Evolutionary conservation across 2,329 filamentous ascomycete genomes (phyloP), one percentile per base, ranked within the genome.

Genomic region (Colletotrichum australisinense): DNA sequence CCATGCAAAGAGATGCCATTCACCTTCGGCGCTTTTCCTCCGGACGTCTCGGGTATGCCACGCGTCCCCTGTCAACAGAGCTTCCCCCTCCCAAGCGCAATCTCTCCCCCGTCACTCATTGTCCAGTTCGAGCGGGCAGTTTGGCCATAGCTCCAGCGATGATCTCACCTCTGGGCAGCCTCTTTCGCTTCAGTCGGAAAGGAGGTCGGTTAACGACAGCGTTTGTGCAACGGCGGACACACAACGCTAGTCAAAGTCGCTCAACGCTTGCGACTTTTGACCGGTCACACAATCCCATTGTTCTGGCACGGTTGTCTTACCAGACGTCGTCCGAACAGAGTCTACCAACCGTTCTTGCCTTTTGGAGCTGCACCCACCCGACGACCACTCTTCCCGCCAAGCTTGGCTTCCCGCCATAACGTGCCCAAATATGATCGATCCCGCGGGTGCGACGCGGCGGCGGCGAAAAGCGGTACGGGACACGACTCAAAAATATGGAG

Each of bases 401-500:
- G 56, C 67, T 64, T 69, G 53, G 59, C 30, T 64, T 49, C 42
- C 42, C 42, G 42, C 56, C 22, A 69, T 73, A 73, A 19, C 42
- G 64, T n/a, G n/a, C 30, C 59, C 59, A 69, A 56, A 64, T 73
- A 73, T 69, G 70, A 73, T 70, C 66, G 70, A 70, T 73, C 60
- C 42, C 28, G 66, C 70, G 70, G 58, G 14, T 69, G 16, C 70
- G 11, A 64, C 66, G 59, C 58, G 58, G 69, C 66, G 30, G 58
- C 59, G 55, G 70, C 70, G 55, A 70, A 49, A 42, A 60, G 32
- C 66, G 70, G 70, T 55, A 73, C 70, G 59, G 70, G 46, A 65
- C 53, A 69, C 59, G 59, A 69, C 59, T 63, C 66, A 70, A 73
- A 62, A 64, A 46, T 60, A 56, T 65, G 70, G 70, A 60, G 66